These are phyloP conservation scores for Lepidium campestre DNA, from an alignment of 441 rosid species.

Conservation along the genomic window DNA sequence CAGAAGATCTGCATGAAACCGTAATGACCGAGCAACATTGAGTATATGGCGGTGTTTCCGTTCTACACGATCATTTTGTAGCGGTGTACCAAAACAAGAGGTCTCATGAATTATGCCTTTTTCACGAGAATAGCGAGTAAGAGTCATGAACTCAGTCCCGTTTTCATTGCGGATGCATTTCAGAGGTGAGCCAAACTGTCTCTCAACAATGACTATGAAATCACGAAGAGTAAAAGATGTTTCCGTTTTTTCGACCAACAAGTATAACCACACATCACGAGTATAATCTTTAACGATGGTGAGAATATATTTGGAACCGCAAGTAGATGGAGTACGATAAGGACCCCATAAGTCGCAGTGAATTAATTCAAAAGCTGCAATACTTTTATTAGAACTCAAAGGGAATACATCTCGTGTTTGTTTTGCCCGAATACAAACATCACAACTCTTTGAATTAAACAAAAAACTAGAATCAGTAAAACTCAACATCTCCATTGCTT, in stretches of 20 bases:
- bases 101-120: too few species aligned
- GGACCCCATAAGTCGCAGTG: not conserved
- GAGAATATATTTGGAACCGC: not conserved
- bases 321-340: not conserved
- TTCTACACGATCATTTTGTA: too few species aligned
- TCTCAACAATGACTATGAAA: not conserved
- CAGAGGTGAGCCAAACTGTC: not conserved
- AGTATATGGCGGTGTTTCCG: too few species aligned
- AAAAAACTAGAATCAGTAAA: not conserved
- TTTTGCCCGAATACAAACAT: not conserved
- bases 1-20: too few species aligned
- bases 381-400: not conserved
- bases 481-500: not conserved
- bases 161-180: too few species aligned
- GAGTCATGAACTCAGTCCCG: too few species aligned
- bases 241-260: not conserved
- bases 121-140: too few species aligned
- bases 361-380: not conserved
- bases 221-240: not conserved
- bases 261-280: not conserved
- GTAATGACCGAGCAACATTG: too few species aligned
- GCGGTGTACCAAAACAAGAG: too few species aligned
- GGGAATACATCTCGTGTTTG: not conserved
- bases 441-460: not conserved
- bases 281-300: not conserved